phyloP scores from a whole-genome alignment of 768 basidiomycete genomes.

The Tulasnella sp. region DNA sequence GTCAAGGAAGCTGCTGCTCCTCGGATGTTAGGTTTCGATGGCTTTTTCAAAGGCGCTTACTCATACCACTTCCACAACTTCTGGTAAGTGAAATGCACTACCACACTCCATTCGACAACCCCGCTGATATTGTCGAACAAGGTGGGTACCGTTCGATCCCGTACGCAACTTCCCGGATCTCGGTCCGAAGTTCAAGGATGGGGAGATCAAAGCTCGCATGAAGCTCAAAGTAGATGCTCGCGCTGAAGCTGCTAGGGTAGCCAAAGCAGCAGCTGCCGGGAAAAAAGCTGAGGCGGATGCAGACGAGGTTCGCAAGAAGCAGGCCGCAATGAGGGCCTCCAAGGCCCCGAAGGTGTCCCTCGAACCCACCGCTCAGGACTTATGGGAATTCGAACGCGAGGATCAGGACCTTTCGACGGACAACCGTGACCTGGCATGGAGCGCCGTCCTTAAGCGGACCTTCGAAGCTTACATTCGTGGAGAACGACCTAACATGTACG shows the following conservation, averaged over 20 bases:
- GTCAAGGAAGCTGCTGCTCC: slow-evolving; percentile 69
- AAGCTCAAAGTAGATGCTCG: slow-evolving; percentile 32
- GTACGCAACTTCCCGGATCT: slow-evolving; percentile 94
- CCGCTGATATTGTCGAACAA: too few species aligned
- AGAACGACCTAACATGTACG: slow-evolving; percentile 93
- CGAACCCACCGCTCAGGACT: slow-evolving; percentile 35
- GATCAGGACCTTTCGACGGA: slow-evolving; percentile 51
- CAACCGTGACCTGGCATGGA: slow-evolving; percentile 82
- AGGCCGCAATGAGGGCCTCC: neutral
- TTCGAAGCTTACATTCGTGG: slow-evolving; percentile 91
- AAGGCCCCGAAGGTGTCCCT: neutral
- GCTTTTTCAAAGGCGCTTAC: slow-evolving; percentile 93
- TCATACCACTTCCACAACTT: slow-evolving; percentile 96
- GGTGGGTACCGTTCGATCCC: slow-evolving; percentile 96
- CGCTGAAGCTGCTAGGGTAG: slow-evolving; percentile 29
- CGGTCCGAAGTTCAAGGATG: slow-evolving; percentile 68
- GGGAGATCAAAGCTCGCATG: slow-evolving; percentile 63
- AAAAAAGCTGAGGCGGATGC: neutral
- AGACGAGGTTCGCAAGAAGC: neutral
- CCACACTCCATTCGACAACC: too few species aligned
- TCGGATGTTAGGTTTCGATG: slow-evolving; percentile 83
- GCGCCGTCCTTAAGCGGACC: slow-evolving; percentile 89
- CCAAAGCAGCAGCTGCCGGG: neutral
- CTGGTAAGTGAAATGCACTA: slow-evolving; percentile 72
- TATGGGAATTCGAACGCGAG: slow-evolving; percentile 36